Percentiles rank a stretch among this genome's conserved stretches.
phyloP scores from a whole-genome alignment of 2,329 filamentous ascomycete genomes.

The Colletotrichum costaricense region DNA sequence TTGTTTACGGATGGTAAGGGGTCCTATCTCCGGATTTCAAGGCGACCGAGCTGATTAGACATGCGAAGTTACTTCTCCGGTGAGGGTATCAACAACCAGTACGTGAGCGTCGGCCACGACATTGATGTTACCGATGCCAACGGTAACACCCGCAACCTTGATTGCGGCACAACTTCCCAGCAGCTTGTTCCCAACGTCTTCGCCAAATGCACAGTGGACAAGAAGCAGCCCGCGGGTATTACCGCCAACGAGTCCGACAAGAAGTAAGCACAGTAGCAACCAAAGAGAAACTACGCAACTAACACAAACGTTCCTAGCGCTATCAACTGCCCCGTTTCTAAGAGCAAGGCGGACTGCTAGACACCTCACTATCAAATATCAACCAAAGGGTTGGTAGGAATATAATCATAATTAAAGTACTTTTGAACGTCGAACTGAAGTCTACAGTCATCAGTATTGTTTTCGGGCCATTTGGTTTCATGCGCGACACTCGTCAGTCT shows the following conservation, averaged over 20 bases:
- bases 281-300: no score
- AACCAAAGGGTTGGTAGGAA: background rate
- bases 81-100: conserved; percentile 10
- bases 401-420: background rate
- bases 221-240: background rate
- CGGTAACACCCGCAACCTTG: conserved; percentile 15
- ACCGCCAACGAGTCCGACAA: background rate
- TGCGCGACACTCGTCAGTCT: no score
- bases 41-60: background rate
- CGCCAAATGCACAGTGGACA: conserved; percentile 22
- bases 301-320: background rate
- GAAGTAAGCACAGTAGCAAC: background rate
- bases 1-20: conserved; percentile 21
- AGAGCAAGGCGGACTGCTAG: background rate
- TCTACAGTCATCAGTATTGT: no score
- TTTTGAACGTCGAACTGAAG: no score
- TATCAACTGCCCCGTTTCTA: conserved; percentile 25
- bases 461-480: no score
- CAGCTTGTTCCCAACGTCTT: conserved; percentile 27
- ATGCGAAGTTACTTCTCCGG: conserved; percentile 13
- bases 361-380: background rate
- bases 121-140: background rate
- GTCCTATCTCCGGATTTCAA: background rate
- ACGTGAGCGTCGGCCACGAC: conserved; percentile 16
- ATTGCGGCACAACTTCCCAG: conserved; percentile 19